Conservation (phyloP, 495 filamentous ascomycete genomes). For the Annulohypoxylon stygium region DNA sequence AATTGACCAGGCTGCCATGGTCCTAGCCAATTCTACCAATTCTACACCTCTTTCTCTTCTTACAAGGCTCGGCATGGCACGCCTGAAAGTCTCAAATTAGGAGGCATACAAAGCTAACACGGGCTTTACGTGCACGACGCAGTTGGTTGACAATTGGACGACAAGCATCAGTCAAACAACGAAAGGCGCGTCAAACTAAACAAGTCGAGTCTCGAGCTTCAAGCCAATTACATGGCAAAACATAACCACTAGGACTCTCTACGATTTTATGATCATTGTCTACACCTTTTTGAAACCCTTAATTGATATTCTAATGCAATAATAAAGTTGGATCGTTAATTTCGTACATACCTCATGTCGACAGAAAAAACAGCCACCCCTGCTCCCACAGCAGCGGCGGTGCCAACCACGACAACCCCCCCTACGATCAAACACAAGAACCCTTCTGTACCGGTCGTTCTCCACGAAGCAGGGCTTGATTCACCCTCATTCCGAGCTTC, state of each 20-base stretch:
- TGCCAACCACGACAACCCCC: slow-evolving; percentile 25
- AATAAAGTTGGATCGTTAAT: slow-evolving; percentile 25
- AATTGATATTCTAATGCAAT: slow-evolving; percentile 30
- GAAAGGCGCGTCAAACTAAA: slow-evolving; percentile 18
- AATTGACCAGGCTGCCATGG: background rate
- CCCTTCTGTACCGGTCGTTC: slow-evolving; percentile 77
- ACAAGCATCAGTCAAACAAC: slow-evolving; percentile 12
- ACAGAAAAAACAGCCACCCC: slow-evolving; percentile 38
- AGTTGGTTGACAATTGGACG: slow-evolving; percentile 9
- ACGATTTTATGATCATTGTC: slow-evolving; percentile 19
- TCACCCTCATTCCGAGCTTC: slow-evolving; percentile 94
- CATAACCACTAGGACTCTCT: background rate
- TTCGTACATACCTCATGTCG: slow-evolving; percentile 10
- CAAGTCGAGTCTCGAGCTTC: slow-evolving; percentile 8
- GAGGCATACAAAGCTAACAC: background rate
- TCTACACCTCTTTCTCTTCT: slow-evolving; percentile 9
- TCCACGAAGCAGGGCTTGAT: slow-evolving; percentile 96
- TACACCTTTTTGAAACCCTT: slow-evolving; percentile 7
- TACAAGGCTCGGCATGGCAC: slow-evolving; percentile 4
- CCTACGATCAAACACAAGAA: slow-evolving; percentile 48
- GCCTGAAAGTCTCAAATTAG: slow-evolving; percentile 7
- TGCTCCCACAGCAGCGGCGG: slow-evolving; percentile 24
- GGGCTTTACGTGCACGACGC: slow-evolving; percentile 1
- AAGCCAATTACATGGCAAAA: slow-evolving; percentile 4
- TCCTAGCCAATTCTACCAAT: slow-evolving; percentile 6